Percentiles rank a stretch among this genome's conserved stretches.
These are phyloP conservation scores for Hypoxylon sp. DNA, from an alignment of 2,329 filamentous ascomycete genomes.

Conservation along the genomic window DNA sequence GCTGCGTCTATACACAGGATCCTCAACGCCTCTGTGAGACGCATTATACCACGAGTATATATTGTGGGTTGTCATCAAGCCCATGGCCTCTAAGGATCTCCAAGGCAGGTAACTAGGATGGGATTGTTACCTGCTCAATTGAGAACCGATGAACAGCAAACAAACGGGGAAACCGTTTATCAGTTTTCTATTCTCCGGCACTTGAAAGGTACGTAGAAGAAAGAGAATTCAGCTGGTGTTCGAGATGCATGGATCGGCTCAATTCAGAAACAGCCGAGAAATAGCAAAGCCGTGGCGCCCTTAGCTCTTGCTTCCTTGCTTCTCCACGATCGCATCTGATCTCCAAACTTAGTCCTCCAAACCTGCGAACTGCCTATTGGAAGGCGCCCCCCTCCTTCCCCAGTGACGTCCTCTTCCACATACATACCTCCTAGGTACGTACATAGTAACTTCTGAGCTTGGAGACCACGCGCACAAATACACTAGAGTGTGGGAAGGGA, in stretches of 20 bases:
- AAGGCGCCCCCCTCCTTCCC: slow-evolving; percentile 9
- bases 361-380: background rate
- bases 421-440: too few relatives aligned
- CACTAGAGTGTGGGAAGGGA: slow-evolving; percentile 8
- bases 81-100: background rate
- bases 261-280: slow-evolving; percentile 4
- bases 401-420: background rate
- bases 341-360: slow-evolving; percentile 32
- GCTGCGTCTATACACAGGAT: slow-evolving; percentile 24
- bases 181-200: too few relatives aligned
- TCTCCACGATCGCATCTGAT: slow-evolving; percentile 36
- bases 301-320: slow-evolving; percentile 28
- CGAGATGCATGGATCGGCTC: slow-evolving; percentile 3
- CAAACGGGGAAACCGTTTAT: background rate
- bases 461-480: slow-evolving; percentile 33
- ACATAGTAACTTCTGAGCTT: slow-evolving; percentile 6
- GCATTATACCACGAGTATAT: background rate
- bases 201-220: too few relatives aligned
- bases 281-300: slow-evolving; percentile 21
- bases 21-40: background rate
- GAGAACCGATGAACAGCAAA: background rate
- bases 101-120: background rate
- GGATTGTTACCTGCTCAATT: background rate
- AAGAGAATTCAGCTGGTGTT: background rate
- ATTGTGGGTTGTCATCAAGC: background rate